Percentiles rank a stretch among this genome's conserved stretches.
phyloP scores from a whole-genome alignment of 192 early-diverging fungal species.

The Haplosporangium gracile region DNA sequence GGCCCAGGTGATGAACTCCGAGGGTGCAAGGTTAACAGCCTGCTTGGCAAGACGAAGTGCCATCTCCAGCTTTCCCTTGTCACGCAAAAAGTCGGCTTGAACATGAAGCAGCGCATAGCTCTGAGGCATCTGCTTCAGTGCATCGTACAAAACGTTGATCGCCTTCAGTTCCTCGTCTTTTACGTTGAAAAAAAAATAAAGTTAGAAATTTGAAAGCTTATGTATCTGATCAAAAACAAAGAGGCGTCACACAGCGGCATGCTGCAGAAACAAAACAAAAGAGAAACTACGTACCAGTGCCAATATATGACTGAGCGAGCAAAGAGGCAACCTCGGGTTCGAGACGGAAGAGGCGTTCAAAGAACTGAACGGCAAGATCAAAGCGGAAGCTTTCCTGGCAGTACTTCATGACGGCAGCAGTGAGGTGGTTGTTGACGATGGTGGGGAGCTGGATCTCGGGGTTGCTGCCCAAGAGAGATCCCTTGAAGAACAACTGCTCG shows the following conservation, averaged over 20 bases:
- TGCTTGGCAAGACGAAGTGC: conserved; percentile 91
- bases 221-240: background rate
- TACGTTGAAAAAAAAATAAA: background rate
- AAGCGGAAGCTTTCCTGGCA: conserved; percentile 88
- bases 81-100: conserved; percentile 87
- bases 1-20: conserved; percentile 96
- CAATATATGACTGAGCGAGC: conserved; percentile 84
- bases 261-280: background rate
- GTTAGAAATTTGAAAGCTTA: background rate
- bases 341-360: conserved; percentile 76
- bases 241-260: background rate
- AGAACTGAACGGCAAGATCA: conserved; percentile 84
- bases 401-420: conserved; percentile 90
- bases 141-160: conserved; percentile 87
- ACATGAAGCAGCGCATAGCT: conserved; percentile 90
- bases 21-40: conserved; percentile 94
- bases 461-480: conserved; percentile 94
- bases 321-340: conserved; percentile 94
- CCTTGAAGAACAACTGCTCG: conserved; percentile 86
- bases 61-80: conserved; percentile 75
- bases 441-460: conserved; percentile 97
- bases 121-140: conserved; percentile 81
- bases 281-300: conserved; percentile 50
- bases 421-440: conserved; percentile 88
- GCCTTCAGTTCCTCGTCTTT: conserved; percentile 94